These are phyloP conservation scores for Fagopyrum homotropicum DNA, from an alignment of 148 eudicot species.

Conservation along the genomic window DNA sequence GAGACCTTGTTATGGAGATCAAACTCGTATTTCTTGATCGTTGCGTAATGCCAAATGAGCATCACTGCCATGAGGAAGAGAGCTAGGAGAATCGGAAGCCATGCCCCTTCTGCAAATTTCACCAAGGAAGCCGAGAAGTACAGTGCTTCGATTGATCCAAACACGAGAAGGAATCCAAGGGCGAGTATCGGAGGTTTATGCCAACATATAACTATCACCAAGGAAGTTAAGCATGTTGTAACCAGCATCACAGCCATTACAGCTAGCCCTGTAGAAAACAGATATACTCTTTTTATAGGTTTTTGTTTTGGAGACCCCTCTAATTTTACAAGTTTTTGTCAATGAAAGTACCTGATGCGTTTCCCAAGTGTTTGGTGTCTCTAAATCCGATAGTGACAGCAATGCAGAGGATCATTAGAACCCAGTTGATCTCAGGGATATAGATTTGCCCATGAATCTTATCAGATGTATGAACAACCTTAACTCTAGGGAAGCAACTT, in stretches of 20 bases:
- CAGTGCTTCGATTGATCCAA: constrained; percentile 53
- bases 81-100: constrained; percentile 56
- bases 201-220: constrained; percentile 64
- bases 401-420: constrained; percentile 56
- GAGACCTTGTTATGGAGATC: constrained; percentile 65
- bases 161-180: constrained; percentile 36
- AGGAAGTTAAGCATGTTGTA: constrained; percentile 55
- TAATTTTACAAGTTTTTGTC: not conserved
- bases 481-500: constrained; percentile 56
- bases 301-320: not conserved
- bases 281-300: no score
- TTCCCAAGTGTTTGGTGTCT: constrained; percentile 58
- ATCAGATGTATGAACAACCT: constrained; percentile 61
- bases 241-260: constrained; percentile 57
- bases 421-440: constrained; percentile 66
- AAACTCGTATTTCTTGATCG: constrained; percentile 45
- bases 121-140: constrained; percentile 55
- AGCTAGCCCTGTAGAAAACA: constrained; percentile 34
- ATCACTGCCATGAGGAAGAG: constrained; percentile 39
- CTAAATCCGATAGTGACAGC: constrained; percentile 58
- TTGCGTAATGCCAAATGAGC: constrained; percentile 63
- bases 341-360: constrained; percentile 46
- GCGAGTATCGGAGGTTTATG: constrained; percentile 27
- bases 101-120: constrained; percentile 58
- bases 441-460: constrained; percentile 61